Evolutionary conservation across 352 stramenopile genomes (phyloP), one percentile per base, ranked within the genome.

Genomic region (Phytopythium litorale): DNA sequence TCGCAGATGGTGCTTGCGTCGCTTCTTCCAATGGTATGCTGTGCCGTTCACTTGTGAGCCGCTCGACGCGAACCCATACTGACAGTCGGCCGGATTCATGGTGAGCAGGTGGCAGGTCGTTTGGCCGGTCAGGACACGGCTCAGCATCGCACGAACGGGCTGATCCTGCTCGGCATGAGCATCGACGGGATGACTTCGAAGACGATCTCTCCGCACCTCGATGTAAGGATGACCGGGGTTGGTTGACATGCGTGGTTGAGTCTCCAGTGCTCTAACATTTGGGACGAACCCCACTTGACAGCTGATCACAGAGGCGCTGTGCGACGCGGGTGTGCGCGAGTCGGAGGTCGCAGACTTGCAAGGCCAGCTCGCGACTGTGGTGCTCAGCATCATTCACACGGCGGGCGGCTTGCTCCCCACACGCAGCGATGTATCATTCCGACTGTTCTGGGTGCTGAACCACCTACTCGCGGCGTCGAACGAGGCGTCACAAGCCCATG

Each of bases 391-490:
- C 61, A 65, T 92, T 32, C 78, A 80, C 55, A 88, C 75, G 38
- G 73, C 80, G 7, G 71, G 65, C 9, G 46, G 70, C 16, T 28
- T 87, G 50, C 58, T 92, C 6, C 19, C 66, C 3, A 70, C 68
- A 33, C 73, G 76, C 42, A 74, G 82, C n/a, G 66, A 83, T 21
- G 68, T 83, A 45, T 70, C 64, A 5, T 93, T 95, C 46, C 77
- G 81, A 9, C 69, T 95, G 9, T 93, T 95, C 46, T 93, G 86
- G 86, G 73, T 95, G 15, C 65, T 95, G 40, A 92, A 72, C 40
- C 80, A 92, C 58, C 59, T 95, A 11, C 62, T 95, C 6, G 84
- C 86, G 4, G 75, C 76, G 9, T 73, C 85, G 11, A 57, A 71
- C 0, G 76, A 90, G 30, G 58, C 63, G 0, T 89, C 81, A 3